Evolutionary conservation across 108 stramenopile species (phyloP).

Genomic region (Skeletonema costatum): DNA sequence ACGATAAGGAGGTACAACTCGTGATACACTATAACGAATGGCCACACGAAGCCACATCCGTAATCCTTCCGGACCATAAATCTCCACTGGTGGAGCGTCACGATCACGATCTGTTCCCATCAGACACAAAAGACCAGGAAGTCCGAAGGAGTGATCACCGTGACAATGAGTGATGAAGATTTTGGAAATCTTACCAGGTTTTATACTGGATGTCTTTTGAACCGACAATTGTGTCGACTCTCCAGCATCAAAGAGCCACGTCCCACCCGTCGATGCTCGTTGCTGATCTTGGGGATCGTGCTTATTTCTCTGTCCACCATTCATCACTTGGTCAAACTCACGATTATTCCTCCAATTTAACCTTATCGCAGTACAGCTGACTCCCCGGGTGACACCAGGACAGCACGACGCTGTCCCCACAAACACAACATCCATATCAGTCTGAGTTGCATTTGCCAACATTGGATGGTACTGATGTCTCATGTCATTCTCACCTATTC

Average conservation of each 20-base stretch:
- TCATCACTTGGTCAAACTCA: not conserved
- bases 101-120: conserved; percentile 89
- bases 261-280: conserved; percentile 53
- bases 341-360: conserved; percentile 57
- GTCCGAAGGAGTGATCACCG: conserved; percentile 83
- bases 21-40: conserved; percentile 84
- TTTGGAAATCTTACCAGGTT: conserved; percentile 78
- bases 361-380: conserved; percentile 85
- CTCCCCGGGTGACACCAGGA: conserved; percentile 86
- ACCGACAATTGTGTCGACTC: conserved; percentile 91
- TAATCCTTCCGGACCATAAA: conserved; percentile 94
- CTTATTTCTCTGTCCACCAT: not conserved
- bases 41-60: conserved; percentile 87
- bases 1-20: conserved; percentile 85
- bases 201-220: conserved; percentile 68
- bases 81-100: conserved; percentile 74
- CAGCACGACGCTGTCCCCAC: conserved; percentile 93
- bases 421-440: conserved; percentile 89
- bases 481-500: conserved; percentile 55
- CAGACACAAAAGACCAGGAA: conserved; percentile 91
- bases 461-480: conserved; percentile 74
- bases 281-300: not conserved
- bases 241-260: conserved; percentile 96
- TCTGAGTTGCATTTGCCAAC: conserved; percentile 36
- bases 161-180: conserved; percentile 97